These are phyloP conservation scores for Biscogniauxia mediterranea DNA, from an alignment of 2,329 filamentous ascomycete species.

Conservation along the genomic window DNA sequence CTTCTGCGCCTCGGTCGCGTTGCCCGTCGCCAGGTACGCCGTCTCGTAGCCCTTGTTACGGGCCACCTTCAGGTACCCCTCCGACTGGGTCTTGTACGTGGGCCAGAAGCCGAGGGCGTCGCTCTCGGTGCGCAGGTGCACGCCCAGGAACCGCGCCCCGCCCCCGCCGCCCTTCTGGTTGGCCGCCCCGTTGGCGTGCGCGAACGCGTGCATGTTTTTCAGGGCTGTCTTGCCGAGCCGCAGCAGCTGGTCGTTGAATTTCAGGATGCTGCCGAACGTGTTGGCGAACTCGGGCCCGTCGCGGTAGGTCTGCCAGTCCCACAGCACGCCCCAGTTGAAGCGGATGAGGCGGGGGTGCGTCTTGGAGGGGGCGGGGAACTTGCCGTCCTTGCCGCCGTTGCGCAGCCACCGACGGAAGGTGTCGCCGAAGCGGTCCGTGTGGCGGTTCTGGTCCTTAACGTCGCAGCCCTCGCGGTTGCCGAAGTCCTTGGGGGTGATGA, in stretches of 20 bases:
- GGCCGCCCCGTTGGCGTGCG: constrained; percentile 20
- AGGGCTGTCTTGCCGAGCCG: constrained; percentile 38
- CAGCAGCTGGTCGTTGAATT: constrained; percentile 42
- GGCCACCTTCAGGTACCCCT: constrained; percentile 38
- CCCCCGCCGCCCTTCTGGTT: constrained; percentile 4
- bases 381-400: constrained; percentile 27
- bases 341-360: constrained; percentile 38
- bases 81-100: constrained; percentile 40
- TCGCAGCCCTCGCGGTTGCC: constrained; percentile 40
- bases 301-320: constrained; percentile 44
- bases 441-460: constrained; percentile 39
- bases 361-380: constrained; percentile 20
- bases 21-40: constrained; percentile 47
- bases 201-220: constrained; percentile 35
- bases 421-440: constrained; percentile 38
- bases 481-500: constrained; percentile 42
- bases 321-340: constrained; percentile 45
- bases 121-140: constrained; percentile 48
- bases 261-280: constrained; percentile 42
- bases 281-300: constrained; percentile 47
- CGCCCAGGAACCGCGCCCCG: constrained; percentile 35
- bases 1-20: constrained; percentile 40
- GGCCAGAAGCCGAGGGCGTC: constrained; percentile 48
- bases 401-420: constrained; percentile 35
- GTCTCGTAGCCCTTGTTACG: constrained; percentile 33